Evolutionary conservation across 2,329 filamentous ascomycete genomes (phyloP).

Genomic region (Penicillium sp.): DNA sequence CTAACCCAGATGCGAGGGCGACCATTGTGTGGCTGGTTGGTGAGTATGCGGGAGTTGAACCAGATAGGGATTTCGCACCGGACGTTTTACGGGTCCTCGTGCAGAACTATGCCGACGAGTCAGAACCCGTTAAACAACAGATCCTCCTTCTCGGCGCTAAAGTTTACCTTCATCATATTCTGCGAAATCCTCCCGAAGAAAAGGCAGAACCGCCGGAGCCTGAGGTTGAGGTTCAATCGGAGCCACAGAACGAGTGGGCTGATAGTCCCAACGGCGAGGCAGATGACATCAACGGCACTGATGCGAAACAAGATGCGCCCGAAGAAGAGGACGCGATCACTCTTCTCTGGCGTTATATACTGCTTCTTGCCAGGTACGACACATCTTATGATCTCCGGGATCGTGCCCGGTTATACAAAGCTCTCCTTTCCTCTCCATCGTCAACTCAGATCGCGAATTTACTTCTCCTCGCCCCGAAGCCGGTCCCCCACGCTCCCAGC

Average conservation of each 20-base stretch:
- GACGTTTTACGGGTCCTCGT: constrained; percentile 89
- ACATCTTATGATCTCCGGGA: constrained; percentile 94
- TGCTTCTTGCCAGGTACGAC: constrained; percentile 88
- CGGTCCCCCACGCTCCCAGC: constrained; percentile 85
- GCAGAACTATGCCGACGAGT: constrained; percentile 82
- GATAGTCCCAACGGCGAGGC: constrained; percentile 37
- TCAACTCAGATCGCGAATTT: constrained; percentile 84
- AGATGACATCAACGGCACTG: not conserved
- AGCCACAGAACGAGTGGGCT: constrained; percentile 41
- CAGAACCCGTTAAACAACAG: constrained; percentile 85
- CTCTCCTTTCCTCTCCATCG: constrained; percentile 75
- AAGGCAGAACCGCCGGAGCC: constrained; percentile 29
- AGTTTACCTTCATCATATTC: constrained; percentile 87
- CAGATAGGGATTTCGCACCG: constrained; percentile 86
- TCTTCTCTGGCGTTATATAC: constrained; percentile 80
- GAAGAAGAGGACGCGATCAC: constrained; percentile 66
- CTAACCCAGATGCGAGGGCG: constrained; percentile 84
- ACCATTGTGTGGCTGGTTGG: constrained; percentile 98
- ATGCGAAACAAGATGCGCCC: constrained; percentile 34
- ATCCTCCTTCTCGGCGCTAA: constrained; percentile 94
- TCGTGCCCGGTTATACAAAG: constrained; percentile 83
- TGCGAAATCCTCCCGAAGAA: constrained; percentile 51
- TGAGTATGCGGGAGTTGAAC: constrained; percentile 81
- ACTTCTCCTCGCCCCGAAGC: constrained; percentile 91
- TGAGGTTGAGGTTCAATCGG: constrained; percentile 23